Percentiles rank a stretch among this genome's conserved stretches.
These are phyloP conservation scores for Cyclospora cayetanensis DNA, from an alignment of 169 alveolate species.

Conservation along the genomic window DNA sequence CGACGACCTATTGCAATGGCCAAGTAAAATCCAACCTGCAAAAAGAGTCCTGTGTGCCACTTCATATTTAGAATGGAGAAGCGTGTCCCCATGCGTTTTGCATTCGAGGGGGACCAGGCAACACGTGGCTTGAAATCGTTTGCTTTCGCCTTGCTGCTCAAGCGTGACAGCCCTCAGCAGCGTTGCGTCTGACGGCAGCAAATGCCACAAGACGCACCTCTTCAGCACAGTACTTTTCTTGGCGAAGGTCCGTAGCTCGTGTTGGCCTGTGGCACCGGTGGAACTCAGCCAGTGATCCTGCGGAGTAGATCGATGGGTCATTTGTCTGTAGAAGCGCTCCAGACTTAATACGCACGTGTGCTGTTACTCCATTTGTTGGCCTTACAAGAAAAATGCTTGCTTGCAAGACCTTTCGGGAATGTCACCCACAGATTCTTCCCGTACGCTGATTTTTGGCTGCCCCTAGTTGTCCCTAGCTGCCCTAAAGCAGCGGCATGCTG, in stretches of 20 bases:
- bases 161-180: no score
- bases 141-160: neutral
- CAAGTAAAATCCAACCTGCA: constrained; percentile 25
- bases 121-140: neutral
- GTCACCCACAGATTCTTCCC: no score
- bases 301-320: constrained; percentile 88
- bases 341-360: no score
- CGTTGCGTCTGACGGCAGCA: neutral
- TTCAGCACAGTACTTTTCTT: constrained; percentile 89
- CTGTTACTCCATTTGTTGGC: no score
- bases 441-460: no score
- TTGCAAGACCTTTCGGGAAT: no score
- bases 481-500: no score
- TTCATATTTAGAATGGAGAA: neutral
- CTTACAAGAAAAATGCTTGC: no score
- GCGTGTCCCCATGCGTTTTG: neutral
- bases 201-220: constrained; percentile 76
- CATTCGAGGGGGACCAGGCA: neutral
- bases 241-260: constrained; percentile 84
- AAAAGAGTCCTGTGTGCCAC: neutral
- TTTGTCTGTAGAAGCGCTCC: constrained; percentile 82
- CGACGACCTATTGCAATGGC: neutral
- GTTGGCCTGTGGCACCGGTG: constrained; percentile 86
- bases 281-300: constrained; percentile 91
- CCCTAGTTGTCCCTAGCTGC: no score